These are phyloP conservation scores for Castanea mollissima DNA, from an alignment of 306 rosid species.

Conservation along the genomic window DNA sequence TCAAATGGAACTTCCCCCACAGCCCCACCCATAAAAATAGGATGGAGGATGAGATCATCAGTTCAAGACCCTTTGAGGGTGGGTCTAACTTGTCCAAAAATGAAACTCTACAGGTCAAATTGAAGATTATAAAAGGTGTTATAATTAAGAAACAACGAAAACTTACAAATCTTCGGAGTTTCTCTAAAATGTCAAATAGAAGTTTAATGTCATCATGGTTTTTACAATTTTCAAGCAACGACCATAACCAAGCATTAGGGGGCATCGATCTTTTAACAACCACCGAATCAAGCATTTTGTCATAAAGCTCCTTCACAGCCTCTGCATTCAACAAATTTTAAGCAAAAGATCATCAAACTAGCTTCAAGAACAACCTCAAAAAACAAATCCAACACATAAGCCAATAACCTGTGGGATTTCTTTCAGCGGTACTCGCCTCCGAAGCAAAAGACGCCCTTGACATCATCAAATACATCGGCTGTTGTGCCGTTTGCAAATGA, in stretches of 20 bases:
- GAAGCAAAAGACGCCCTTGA: conserved; percentile 55
- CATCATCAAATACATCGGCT: conserved; percentile 21
- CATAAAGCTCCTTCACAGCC: conserved; percentile 72
- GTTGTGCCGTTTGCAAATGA: conserved; percentile 24
- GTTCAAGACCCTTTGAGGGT: too few relatives aligned
- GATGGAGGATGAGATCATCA: too few relatives aligned
- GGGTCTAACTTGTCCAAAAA: too few relatives aligned
- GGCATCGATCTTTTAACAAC: conserved; percentile 69
- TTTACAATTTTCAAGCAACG: conserved; percentile 71
- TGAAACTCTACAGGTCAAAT: neutral
- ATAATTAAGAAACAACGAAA: conserved; percentile 1
- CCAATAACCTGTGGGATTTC: conserved; percentile 54
- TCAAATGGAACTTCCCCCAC: too few relatives aligned
- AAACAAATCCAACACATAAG: conserved; percentile 8
- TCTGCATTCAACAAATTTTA: conserved; percentile 42
- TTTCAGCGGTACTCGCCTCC: conserved; percentile 30
- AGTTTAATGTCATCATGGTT: conserved; percentile 61
- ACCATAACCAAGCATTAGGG: conserved; percentile 96
- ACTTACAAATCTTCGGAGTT: conserved; percentile 84
- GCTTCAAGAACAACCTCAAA: conserved; percentile 16
- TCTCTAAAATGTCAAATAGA: conserved; percentile 70
- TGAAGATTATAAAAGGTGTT: neutral
- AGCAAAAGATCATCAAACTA: conserved; percentile 2
- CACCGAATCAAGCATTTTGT: conserved; percentile 71
- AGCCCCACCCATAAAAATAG: too few relatives aligned